Evolutionary conservation across 1,139 yeast species (phyloP).

Genomic region (Candida albicans): DNA sequence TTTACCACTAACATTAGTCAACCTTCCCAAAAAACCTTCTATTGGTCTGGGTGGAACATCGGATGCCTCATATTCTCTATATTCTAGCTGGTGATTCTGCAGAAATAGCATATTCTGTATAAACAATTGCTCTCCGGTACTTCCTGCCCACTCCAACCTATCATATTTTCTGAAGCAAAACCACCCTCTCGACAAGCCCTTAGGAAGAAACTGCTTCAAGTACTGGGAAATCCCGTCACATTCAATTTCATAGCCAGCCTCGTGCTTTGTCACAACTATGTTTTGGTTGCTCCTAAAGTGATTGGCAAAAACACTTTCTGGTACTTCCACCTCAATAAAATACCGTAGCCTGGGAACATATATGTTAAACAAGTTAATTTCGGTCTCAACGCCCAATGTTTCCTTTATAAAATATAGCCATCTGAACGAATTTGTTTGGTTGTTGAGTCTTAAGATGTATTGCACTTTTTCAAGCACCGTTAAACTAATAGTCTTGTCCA

Average conservation of each 20-base stretch:
- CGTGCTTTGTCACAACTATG: conserved; percentile 15
- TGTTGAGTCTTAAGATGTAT: conserved; percentile 57
- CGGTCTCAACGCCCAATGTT: conserved; percentile 31
- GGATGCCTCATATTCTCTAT: conserved; percentile 30
- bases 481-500: conserved; percentile 69
- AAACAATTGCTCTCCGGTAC: conserved; percentile 47
- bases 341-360: conserved; percentile 54
- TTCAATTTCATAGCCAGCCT: conserved; percentile 36
- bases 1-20: conserved; percentile 54
- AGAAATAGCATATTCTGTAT: conserved; percentile 30
- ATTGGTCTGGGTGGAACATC: conserved; percentile 60
- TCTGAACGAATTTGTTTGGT: conserved; percentile 50
- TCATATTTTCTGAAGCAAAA: conserved; percentile 67
- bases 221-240: conserved; percentile 36
- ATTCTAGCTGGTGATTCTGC: conserved; percentile 45
- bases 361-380: conserved; percentile 30
- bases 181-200: conserved; percentile 34
- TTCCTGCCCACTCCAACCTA: conserved; percentile 71
- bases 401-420: conserved; percentile 65
- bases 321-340: conserved; percentile 44
- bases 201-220: conserved; percentile 25
- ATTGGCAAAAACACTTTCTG: conserved; percentile 24
- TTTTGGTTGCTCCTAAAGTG: conserved; percentile 12
- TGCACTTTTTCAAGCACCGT: conserved; percentile 30
- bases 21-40: conserved; percentile 72